Percentiles rank a stretch among this genome's conserved stretches.
These are phyloP conservation scores for Canavalia gladiata DNA, from an alignment of 306 rosid species.

Conservation along the genomic window DNA sequence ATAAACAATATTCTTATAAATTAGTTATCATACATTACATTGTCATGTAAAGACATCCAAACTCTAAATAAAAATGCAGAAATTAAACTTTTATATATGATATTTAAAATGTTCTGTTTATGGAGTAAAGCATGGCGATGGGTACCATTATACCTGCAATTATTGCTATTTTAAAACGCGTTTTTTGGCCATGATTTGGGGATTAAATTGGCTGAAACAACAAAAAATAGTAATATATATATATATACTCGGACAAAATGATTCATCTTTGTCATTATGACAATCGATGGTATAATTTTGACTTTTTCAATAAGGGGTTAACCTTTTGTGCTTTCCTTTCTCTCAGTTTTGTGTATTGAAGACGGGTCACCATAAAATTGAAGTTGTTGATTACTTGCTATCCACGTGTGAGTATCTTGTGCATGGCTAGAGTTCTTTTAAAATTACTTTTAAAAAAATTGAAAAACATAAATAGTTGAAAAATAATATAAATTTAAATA, in stretches of 20 bases:
- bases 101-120: not conserved
- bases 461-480: no score
- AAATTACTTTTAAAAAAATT: no score
- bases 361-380: no score
- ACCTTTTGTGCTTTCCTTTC: not conserved
- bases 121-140: constrained; percentile 16
- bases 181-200: constrained; percentile 39
- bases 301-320: constrained; percentile 20
- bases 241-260: constrained; percentile 43
- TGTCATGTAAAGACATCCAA: not conserved
- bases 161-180: constrained; percentile 26
- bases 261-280: constrained; percentile 48
- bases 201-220: not conserved
- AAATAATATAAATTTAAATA: no score
- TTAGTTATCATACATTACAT: not conserved
- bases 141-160: constrained; percentile 20
- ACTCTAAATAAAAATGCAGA: not conserved
- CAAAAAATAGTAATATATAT: constrained; percentile 5
- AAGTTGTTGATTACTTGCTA: no score
- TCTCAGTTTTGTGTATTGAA: no score
- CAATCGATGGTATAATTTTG: constrained; percentile 44
- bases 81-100: not conserved
- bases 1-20: no score
- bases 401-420: no score
- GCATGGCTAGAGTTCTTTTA: no score